Conservation (phyloP, 2,329 filamentous ascomycete species). For the Cladosporium austrohemisphaericum region DNA sequence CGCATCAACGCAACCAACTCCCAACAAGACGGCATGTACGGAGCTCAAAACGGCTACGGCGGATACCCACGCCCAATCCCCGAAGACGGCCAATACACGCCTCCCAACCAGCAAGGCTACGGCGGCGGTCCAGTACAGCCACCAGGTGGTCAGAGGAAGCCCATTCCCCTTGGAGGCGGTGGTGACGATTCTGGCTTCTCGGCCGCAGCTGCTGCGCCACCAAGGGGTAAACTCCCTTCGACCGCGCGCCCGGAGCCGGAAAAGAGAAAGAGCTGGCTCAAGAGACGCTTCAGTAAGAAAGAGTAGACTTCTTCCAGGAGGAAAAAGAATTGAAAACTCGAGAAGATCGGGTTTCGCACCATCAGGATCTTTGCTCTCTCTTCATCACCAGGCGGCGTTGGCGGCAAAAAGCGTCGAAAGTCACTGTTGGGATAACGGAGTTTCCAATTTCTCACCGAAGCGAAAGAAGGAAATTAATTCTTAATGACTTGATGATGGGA, state of each 20-base stretch:
- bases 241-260: conserved; percentile 42
- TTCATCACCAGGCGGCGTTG: too few species aligned
- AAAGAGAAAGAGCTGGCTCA: conserved; percentile 89
- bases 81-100: conserved; percentile 11
- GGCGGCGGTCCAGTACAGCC: conserved; percentile 14
- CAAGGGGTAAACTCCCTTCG: conserved; percentile 23
- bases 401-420: too few species aligned
- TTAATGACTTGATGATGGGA: too few species aligned
- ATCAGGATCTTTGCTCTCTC: too few species aligned
- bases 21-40: conserved; percentile 33
- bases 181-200: conserved; percentile 17
- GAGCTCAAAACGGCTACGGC: conserved; percentile 41
- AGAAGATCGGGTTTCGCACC: too few species aligned
- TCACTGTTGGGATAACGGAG: too few species aligned
- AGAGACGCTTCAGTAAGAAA: conserved; percentile 71
- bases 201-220: conserved; percentile 19
- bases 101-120: conserved; percentile 18
- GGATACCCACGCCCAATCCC: conserved; percentile 24
- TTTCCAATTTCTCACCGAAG: too few species aligned
- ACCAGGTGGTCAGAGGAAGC: conserved; percentile 7
- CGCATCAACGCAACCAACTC: conserved; percentile 31
- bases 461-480: too few species aligned
- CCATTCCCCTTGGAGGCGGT: conserved; percentile 8
- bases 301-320: conserved; percentile 32
- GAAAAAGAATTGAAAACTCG: too few species aligned